These are phyloP conservation scores for Pestalotiopsis sp. DNA, from an alignment of 2,329 filamentous ascomycete genomes.

Conservation along the genomic window DNA sequence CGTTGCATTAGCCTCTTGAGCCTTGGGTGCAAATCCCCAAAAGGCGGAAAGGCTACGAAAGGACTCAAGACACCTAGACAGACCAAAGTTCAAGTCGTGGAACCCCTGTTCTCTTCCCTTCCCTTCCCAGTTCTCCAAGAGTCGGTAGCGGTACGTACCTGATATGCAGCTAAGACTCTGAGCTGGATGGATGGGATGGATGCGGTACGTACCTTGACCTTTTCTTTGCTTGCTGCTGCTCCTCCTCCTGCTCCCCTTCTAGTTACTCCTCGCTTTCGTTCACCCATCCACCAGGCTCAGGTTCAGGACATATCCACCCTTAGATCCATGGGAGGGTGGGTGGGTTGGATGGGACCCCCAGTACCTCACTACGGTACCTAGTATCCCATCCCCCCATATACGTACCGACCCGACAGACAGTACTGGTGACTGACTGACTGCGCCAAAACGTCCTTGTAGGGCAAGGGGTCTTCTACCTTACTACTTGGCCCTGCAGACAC, in stretches of 20 bases:
- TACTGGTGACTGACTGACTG: not conserved
- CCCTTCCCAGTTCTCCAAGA: too few species aligned
- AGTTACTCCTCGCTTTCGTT: not conserved
- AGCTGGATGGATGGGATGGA: not conserved
- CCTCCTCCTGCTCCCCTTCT: not conserved
- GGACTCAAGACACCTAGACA: not conserved
- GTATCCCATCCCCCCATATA: not conserved
- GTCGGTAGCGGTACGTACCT: not conserved
- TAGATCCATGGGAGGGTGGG: not conserved
- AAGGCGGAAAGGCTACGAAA: conserved; percentile 14
- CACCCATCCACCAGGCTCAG: not conserved
- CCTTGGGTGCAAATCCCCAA: conserved; percentile 7
- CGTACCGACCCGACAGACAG: not conserved
- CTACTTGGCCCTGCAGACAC: not conserved
- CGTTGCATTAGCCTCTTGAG: conserved; percentile 16
- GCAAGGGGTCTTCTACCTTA: not conserved
- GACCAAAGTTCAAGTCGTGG: not conserved
- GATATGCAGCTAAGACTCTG: not conserved
- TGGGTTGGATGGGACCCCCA: too few species aligned
- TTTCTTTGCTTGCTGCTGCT: not conserved
- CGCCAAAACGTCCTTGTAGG: not conserved
- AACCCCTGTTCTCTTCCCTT: not conserved
- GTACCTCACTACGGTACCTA: not conserved
- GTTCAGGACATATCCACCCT: too few species aligned
- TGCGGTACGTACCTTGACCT: not conserved